Evolutionary conservation across 2,329 filamentous ascomycete genomes (phyloP).

Genomic region (Aspergillus latus): DNA sequence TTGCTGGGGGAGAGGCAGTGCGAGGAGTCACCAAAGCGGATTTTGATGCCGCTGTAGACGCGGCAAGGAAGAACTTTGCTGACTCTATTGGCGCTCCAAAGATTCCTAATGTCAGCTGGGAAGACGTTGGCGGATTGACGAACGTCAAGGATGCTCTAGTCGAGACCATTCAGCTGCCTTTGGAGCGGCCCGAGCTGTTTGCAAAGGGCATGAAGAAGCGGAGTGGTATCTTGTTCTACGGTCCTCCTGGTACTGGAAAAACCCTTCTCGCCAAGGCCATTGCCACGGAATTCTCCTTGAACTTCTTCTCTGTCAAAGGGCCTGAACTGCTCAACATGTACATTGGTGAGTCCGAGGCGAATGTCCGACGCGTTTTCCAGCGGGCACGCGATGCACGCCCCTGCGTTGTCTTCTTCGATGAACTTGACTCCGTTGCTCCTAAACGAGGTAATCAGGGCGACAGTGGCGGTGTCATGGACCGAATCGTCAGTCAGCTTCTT

Average conservation of each 20-base stretch:
- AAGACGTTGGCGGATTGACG: slow-evolving; percentile 87
- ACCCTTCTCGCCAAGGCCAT: slow-evolving; percentile 98
- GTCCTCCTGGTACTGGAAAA: slow-evolving; percentile 98
- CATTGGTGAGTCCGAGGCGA: slow-evolving; percentile 99
- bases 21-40: slow-evolving; percentile 77
- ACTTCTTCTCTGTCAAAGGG: slow-evolving; percentile 99
- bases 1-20: slow-evolving; percentile 79
- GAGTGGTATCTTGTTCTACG: slow-evolving; percentile 97
- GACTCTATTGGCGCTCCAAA: slow-evolving; percentile 96
- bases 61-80: slow-evolving; percentile 95
- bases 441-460: slow-evolving; percentile 97
- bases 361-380: slow-evolving; percentile 99
- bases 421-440: slow-evolving; percentile 93
- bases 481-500: slow-evolving; percentile 90
- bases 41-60: slow-evolving; percentile 90
- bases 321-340: slow-evolving; percentile 99
- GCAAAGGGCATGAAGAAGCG: slow-evolving; percentile 98
- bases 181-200: slow-evolving; percentile 89
- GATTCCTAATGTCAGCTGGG: slow-evolving; percentile 95
- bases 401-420: slow-evolving; percentile 97
- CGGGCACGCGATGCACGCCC: slow-evolving; percentile 96
- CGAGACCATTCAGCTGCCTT: slow-evolving; percentile 91
- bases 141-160: slow-evolving; percentile 97
- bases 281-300: slow-evolving; percentile 97
- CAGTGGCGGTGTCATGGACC: slow-evolving; percentile 96